phyloP scores from a whole-genome alignment of 441 rosid genomes.

The Brassica hybrid region DNA sequence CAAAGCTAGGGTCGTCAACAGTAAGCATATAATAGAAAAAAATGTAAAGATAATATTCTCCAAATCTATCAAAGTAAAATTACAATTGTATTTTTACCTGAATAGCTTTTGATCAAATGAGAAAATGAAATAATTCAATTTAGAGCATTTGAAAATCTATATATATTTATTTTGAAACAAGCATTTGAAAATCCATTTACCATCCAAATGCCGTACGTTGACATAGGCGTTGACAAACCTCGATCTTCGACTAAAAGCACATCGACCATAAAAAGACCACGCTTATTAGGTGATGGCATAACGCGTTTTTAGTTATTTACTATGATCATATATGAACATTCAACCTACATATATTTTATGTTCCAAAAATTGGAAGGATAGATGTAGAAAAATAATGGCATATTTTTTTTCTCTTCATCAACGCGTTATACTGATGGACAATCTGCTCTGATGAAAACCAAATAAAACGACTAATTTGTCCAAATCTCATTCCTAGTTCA shows the following conservation, averaged over 20 bases:
- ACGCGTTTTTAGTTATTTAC: conserved; percentile 17
- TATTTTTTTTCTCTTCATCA: conserved; percentile 10
- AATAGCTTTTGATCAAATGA: too few species aligned
- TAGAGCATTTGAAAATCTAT: too few species aligned
- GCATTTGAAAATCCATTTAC: not conserved
- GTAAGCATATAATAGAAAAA: too few species aligned
- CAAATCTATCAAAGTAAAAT: too few species aligned
- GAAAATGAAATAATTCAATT: too few species aligned
- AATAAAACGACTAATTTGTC: not conserved
- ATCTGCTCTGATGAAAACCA: conserved; percentile 1
- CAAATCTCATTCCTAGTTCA: not conserved
- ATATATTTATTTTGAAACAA: too few species aligned
- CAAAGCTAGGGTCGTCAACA: too few species aligned
- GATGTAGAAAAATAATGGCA: conserved; percentile 1
- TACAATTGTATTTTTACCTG: too few species aligned
- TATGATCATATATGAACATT: conserved; percentile 11
- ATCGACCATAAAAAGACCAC: not conserved
- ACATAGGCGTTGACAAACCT: conserved; percentile 15
- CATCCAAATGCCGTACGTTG: too few species aligned
- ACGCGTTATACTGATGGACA: conserved; percentile 25
- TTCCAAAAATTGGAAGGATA: not conserved
- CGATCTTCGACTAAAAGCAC: conserved; percentile 15
- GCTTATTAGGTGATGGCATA: conserved; percentile 9
- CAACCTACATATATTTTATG: not conserved
- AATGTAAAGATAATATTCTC: too few species aligned